A percentile compares a stretch with the other conserved stretches of the same genome.
These are phyloP conservation scores for Berkeleyomyces basicola DNA, from an alignment of 2,329 filamentous ascomycete species.

Conservation along the genomic window DNA sequence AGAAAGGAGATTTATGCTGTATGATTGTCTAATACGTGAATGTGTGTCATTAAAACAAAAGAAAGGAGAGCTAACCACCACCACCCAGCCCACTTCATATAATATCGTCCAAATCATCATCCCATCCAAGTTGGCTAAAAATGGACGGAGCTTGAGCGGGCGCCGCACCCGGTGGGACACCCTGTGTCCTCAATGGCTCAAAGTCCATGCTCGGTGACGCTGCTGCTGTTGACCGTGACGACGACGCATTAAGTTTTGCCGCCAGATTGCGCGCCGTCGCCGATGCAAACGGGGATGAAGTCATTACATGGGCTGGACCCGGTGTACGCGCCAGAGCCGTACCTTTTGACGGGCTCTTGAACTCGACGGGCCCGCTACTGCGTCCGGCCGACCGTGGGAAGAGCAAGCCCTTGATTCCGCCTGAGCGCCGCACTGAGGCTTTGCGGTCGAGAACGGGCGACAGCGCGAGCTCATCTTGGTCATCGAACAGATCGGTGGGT, in stretches of 20 bases:
- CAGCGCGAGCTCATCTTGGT: background rate
- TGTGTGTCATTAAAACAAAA: constrained; percentile 2
- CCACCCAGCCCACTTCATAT: constrained; percentile 14
- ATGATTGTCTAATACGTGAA: background rate
- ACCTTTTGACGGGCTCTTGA: constrained; percentile 8
- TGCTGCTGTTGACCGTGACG: background rate
- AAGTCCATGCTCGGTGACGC: constrained; percentile 1
- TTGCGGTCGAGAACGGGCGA: constrained; percentile 1
- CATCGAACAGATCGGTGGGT: background rate
- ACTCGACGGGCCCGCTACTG: constrained; percentile 5
- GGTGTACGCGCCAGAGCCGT: background rate
- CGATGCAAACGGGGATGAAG: constrained; percentile 11
- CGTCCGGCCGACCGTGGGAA: constrained; percentile 7
- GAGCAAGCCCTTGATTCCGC: constrained; percentile 8
- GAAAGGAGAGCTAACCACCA: background rate
- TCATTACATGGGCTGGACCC: background rate
- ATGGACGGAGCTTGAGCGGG: constrained; percentile 23
- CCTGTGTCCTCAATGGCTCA: constrained; percentile 3
- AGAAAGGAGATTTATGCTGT: background rate
- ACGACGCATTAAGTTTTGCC: constrained; percentile 1
- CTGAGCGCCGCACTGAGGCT: constrained; percentile 2
- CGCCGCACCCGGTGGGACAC: background rate
- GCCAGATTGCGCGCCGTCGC: constrained; percentile 9
- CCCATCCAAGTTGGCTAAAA: constrained; percentile 41
- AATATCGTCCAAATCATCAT: constrained; percentile 36